Evolutionary conservation across 2,329 filamentous ascomycete genomes (phyloP).

Genomic region (Exserohilum rostratum): DNA sequence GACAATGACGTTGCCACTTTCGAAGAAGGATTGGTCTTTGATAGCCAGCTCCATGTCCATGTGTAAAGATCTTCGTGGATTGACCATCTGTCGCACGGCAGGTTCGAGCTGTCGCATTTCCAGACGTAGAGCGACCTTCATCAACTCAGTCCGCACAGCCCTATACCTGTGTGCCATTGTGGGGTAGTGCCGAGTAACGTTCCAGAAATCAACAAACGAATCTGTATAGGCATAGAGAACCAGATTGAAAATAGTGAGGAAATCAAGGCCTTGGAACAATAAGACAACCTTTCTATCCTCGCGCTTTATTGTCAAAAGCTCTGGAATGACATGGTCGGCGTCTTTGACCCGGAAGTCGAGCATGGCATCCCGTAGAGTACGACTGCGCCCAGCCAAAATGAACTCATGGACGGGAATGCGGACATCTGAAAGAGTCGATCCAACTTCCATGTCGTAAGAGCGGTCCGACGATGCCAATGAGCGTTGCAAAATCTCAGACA

Average conservation of each 20-base stretch:
- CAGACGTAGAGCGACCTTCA: conserved; percentile 77
- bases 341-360: conserved; percentile 64
- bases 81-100: conserved; percentile 75
- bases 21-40: conserved; percentile 72
- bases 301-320: conserved; percentile 65
- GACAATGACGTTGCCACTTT: conserved; percentile 78
- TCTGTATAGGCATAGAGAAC: conserved; percentile 84
- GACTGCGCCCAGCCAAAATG: conserved; percentile 76
- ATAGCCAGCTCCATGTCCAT: conserved; percentile 74
- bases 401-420: conserved; percentile 83
- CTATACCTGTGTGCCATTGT: conserved; percentile 75
- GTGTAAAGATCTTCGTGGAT: conserved; percentile 68
- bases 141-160: conserved; percentile 81
- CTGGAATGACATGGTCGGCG: conserved; percentile 62
- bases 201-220: conserved; percentile 82
- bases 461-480: conserved; percentile 46
- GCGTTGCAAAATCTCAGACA: conserved; percentile 55
- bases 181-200: conserved; percentile 70
- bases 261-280: conserved; percentile 72
- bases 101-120: conserved; percentile 75
- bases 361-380: conserved; percentile 64
- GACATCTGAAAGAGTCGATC: conserved; percentile 68
- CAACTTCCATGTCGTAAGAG: conserved; percentile 53
- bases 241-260: conserved; percentile 79
- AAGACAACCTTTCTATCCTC: conserved; percentile 62